Evolutionary conservation across 2,329 filamentous ascomycete species (phyloP).

Genomic region (Pseudogymnoascus sp.): DNA sequence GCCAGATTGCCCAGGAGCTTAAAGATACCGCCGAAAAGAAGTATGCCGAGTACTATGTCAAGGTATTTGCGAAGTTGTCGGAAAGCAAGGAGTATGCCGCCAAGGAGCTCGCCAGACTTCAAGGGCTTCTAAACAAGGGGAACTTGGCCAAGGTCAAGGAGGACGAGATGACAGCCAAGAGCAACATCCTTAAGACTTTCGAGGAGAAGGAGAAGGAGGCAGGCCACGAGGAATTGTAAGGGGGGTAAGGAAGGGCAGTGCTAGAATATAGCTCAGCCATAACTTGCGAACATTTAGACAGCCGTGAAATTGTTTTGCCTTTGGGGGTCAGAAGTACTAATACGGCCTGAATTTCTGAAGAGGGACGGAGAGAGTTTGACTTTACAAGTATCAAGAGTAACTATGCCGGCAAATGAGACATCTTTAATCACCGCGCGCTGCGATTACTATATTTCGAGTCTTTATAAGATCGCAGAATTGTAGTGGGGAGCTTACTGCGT

Average conservation of each 20-base stretch:
- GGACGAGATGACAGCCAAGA: slow-evolving; percentile 78
- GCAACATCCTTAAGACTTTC: slow-evolving; percentile 82
- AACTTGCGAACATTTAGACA: slow-evolving; percentile 20
- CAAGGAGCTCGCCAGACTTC: slow-evolving; percentile 78
- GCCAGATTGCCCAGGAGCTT: slow-evolving; percentile 60
- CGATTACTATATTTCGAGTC: not conserved
- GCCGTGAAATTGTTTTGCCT: not conserved
- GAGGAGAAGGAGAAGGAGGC: slow-evolving; percentile 58
- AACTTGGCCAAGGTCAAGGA: slow-evolving; percentile 77
- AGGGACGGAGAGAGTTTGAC: not conserved
- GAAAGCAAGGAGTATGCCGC: slow-evolving; percentile 69
- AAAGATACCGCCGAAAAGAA: slow-evolving; percentile 58
- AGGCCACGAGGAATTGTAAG: slow-evolving; percentile 19
- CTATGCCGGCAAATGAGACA: not conserved
- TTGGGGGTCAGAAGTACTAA: not conserved
- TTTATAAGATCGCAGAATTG: not conserved
- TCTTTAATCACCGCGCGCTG: not conserved
- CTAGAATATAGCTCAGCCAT: slow-evolving; percentile 28
- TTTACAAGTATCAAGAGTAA: not conserved
- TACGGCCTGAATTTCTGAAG: not conserved
- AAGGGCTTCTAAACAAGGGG: slow-evolving; percentile 77
- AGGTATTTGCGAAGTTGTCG: slow-evolving; percentile 77
- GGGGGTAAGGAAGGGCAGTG: not conserved
- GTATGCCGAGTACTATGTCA: slow-evolving; percentile 90
- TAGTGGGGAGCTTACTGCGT: not conserved